Evolutionary conservation across 2,329 filamentous ascomycete species (phyloP).

Genomic region (Colletotrichum echinochloae): DNA sequence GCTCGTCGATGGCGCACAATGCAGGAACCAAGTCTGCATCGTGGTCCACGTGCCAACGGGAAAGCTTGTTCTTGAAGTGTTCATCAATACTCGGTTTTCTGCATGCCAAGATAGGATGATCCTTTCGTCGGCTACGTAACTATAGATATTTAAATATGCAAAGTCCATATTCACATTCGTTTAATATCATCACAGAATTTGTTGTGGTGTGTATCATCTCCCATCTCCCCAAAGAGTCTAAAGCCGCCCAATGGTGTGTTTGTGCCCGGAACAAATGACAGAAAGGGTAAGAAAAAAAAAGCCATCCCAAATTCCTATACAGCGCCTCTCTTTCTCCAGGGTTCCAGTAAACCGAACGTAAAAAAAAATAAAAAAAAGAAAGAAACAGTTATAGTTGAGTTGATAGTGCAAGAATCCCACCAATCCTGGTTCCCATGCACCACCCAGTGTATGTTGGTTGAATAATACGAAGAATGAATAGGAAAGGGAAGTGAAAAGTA

Average conservation of each 20-base stretch:
- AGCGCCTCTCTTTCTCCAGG: slow-evolving; percentile 37
- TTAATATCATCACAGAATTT: slow-evolving; percentile 31
- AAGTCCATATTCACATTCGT: slow-evolving; percentile 28
- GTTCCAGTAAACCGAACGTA: slow-evolving; percentile 1
- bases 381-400: slow-evolving; percentile 6
- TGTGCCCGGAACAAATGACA: slow-evolving; percentile 16
- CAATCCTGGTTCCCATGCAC: slow-evolving; percentile 25
- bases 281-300: not conserved
- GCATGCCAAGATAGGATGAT: not conserved
- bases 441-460: slow-evolving; percentile 4
- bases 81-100: slow-evolving; percentile 16
- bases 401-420: slow-evolving; percentile 7
- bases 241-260: slow-evolving; percentile 28
- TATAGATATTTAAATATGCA: slow-evolving; percentile 30
- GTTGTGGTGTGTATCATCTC: slow-evolving; percentile 31
- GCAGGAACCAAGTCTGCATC: not conserved
- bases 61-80: not conserved
- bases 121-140: slow-evolving; percentile 13
- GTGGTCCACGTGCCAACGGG: not conserved
- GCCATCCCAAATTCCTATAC: slow-evolving; percentile 21
- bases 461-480: not conserved
- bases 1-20: not conserved
- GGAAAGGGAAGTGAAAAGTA: not conserved
- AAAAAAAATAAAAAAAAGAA: slow-evolving; percentile 2
- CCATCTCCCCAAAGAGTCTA: slow-evolving; percentile 30